Conservation (phyloP, 169 alveolate genomes). For the Cryptosporidium sp. region DNA sequence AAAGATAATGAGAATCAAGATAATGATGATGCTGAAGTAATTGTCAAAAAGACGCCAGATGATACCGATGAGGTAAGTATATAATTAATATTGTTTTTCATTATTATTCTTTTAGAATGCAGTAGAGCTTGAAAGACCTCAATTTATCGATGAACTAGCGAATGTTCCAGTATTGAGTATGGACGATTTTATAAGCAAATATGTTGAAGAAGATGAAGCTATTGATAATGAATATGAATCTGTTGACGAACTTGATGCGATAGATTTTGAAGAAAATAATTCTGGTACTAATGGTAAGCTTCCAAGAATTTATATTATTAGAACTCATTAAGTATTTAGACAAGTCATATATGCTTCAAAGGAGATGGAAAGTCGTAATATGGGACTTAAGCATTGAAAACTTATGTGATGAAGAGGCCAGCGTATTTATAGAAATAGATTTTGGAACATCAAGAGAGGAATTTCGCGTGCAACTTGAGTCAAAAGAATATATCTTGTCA, state of each 20-base stretch:
- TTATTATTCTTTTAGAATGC: slow-evolving; percentile 30
- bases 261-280: slow-evolving; percentile 17
- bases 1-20: slow-evolving; percentile 4
- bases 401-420: slow-evolving; percentile 37
- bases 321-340: background rate
- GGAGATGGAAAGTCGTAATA: slow-evolving; percentile 66
- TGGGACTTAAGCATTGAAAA: slow-evolving; percentile 60
- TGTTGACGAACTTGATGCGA: slow-evolving; percentile 5
- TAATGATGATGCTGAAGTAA: slow-evolving; percentile 28
- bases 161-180: slow-evolving; percentile 51
- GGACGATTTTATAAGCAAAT: slow-evolving; percentile 70
- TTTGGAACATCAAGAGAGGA: slow-evolving; percentile 75
- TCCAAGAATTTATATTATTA: background rate
- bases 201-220: slow-evolving; percentile 29
- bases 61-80: slow-evolving; percentile 35
- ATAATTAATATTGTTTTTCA: background rate
- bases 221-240: slow-evolving; percentile 7
- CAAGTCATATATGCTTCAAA: slow-evolving; percentile 15
- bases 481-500: slow-evolving; percentile 78
- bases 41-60: background rate
- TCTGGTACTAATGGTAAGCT: slow-evolving; percentile 15
- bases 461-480: slow-evolving; percentile 58
- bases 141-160: slow-evolving; percentile 70
- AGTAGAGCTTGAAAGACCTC: slow-evolving; percentile 4
- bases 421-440: slow-evolving; percentile 56